phyloP scores from a whole-genome alignment of 805 yeast species.

The Starmerella geochares region DNA sequence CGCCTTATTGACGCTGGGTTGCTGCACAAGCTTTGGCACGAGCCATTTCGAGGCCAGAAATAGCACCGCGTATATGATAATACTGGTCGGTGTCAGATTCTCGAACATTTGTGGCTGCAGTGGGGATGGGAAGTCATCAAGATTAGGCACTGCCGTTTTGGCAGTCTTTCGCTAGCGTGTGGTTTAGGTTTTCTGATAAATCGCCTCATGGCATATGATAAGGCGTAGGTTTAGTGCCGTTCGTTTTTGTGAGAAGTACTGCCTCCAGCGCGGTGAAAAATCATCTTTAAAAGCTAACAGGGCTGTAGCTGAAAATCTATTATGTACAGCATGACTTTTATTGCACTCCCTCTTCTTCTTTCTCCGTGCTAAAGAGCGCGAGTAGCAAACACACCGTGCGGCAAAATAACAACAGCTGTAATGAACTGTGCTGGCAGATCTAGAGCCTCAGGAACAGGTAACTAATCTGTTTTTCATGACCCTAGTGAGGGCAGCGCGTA shows the following conservation, averaged over 20 bases:
- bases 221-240: background rate
- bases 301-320: too few species aligned
- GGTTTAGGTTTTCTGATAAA: constrained; percentile 6
- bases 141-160: background rate
- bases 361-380: too few species aligned
- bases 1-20: constrained; percentile 10
- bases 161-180: background rate
- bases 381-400: too few species aligned
- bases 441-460: too few species aligned
- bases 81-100: constrained; percentile 10
- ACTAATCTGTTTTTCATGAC: too few species aligned
- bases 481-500: too few species aligned
- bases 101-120: constrained; percentile 17
- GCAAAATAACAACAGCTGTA: too few species aligned
- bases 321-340: too few species aligned
- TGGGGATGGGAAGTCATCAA: background rate
- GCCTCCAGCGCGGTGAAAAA: background rate
- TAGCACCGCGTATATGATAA: constrained; percentile 9
- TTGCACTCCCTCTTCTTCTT: too few species aligned
- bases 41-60: constrained; percentile 7
- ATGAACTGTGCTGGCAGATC: too few species aligned
- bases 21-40: constrained; percentile 12
- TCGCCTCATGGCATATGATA: constrained; percentile 4
- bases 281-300: too few species aligned
- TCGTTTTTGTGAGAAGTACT: background rate